Conservation (phyloP, 768 basidiomycete species). For the Phlebiopsis flavidoalba region DNA sequence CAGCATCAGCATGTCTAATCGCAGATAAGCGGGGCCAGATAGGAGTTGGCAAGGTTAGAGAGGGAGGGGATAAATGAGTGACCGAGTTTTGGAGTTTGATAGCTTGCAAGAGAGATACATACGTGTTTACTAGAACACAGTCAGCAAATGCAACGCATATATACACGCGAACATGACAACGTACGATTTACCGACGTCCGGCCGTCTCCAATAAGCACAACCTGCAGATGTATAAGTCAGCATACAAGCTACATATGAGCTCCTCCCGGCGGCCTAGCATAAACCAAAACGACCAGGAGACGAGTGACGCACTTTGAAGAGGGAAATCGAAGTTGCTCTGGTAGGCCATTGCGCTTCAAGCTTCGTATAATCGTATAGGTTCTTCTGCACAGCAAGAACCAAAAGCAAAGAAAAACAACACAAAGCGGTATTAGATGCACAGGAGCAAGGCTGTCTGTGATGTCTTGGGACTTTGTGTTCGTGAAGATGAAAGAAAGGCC, state of each 20-base stretch:
- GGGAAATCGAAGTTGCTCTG: slow-evolving; percentile 96
- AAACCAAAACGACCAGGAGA: neutral
- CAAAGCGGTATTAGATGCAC: neutral
- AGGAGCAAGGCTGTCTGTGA: neutral
- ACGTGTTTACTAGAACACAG: slow-evolving; percentile 53
- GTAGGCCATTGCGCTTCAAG: slow-evolving; percentile 62
- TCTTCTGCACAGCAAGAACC: no score
- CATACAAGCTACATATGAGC: neutral
- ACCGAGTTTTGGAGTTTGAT: neutral
- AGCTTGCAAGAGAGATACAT: slow-evolving; percentile 23
- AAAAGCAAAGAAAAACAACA: no score
- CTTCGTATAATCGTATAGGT: neutral
- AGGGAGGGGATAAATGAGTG: neutral
- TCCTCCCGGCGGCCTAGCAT: neutral
- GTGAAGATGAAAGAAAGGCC: neutral
- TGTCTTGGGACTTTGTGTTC: neutral
- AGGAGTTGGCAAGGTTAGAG: neutral
- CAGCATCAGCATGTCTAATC: neutral
- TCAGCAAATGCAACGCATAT: neutral
- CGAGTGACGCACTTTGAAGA: slow-evolving; percentile 81
- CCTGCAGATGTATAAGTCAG: slow-evolving; percentile 41
- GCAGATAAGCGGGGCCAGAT: slow-evolving; percentile 4
- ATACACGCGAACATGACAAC: slow-evolving; percentile 32
- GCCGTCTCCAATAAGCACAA: slow-evolving; percentile 98
- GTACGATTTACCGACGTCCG: slow-evolving; percentile 98